Percentiles rank a stretch among this genome's conserved stretches.
Evolutionary conservation across 441 rosid genomes (phyloP).

Genomic region (Bruguiera hainesii): DNA sequence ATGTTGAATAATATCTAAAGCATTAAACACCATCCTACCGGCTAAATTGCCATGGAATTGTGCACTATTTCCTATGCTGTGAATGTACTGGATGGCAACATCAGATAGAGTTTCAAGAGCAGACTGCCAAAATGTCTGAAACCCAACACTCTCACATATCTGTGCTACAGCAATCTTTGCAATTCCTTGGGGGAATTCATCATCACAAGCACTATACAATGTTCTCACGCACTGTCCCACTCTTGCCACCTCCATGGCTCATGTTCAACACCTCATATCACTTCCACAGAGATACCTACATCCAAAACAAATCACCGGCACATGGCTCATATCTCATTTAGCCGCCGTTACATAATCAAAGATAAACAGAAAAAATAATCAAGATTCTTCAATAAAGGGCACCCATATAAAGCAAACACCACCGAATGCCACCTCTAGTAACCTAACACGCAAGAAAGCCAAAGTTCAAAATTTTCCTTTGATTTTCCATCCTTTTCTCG

Average conservation of each 20-base stretch:
- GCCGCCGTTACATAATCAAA: not conserved
- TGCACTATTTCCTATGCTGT: constrained; percentile 52
- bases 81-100: constrained; percentile 45
- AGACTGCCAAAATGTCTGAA: constrained; percentile 65
- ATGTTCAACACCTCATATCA: constrained; percentile 77
- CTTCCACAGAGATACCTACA: constrained; percentile 33
- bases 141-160: constrained; percentile 67
- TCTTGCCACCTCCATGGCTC: constrained; percentile 89
- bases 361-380: not conserved
- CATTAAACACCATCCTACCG: constrained; percentile 64
- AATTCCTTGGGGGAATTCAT: constrained; percentile 50
- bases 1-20: constrained; percentile 52
- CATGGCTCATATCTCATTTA: not conserved
- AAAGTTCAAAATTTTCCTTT: not conserved
- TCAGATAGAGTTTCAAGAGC: constrained; percentile 74
- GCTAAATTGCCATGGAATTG: constrained; percentile 54
- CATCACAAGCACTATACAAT: constrained; percentile 23
- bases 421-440: not conserved
- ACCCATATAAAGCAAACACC: not conserved
- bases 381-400: not conserved
- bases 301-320: constrained; percentile 19
- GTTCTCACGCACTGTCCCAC: constrained; percentile 46
- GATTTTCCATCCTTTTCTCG: no score
- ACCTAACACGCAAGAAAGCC: no score
- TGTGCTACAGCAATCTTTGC: constrained; percentile 74